phyloP scores from a whole-genome alignment of 73 alveolate genomes.

The Effrenium voratum region DNA sequence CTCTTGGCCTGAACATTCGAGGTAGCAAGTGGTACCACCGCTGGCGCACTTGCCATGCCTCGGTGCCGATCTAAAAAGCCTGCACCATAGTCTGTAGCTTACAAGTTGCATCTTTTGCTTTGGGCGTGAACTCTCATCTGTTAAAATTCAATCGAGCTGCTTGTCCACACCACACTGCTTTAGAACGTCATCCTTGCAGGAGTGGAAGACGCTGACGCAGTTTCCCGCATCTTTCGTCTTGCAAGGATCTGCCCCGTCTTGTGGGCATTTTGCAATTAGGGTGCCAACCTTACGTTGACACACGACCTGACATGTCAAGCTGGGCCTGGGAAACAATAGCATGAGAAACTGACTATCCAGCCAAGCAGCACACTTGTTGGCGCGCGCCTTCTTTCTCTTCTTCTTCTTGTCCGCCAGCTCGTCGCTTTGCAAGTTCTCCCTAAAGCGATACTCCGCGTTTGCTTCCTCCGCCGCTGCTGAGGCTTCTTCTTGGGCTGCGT shows the following conservation, averaged over 20 bases:
- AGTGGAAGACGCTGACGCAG: constrained; percentile 18
- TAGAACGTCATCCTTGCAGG: not conserved
- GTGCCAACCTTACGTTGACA: not conserved
- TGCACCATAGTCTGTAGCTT: not conserved
- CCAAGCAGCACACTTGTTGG: not conserved
- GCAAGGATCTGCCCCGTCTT: not conserved
- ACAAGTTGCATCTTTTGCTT: not conserved
- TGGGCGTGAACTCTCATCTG: not conserved
- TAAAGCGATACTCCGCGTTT: too few species aligned
- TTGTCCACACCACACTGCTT: not conserved
- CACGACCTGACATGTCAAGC: too few species aligned
- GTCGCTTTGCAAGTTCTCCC: not conserved
- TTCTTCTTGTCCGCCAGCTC: not conserved
- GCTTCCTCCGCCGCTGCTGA: too few species aligned
- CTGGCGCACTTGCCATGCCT: not conserved
- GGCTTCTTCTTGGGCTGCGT: too few species aligned
- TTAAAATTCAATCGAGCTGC: not conserved
- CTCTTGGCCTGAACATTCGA: not conserved
- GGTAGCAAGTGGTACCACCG: not conserved
- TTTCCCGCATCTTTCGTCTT: not conserved
- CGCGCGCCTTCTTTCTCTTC: constrained; percentile 4
- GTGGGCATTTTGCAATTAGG: not conserved
- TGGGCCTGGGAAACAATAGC: too few species aligned
- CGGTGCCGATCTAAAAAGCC: not conserved
- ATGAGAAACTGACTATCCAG: not conserved